phyloP scores from a whole-genome alignment of 192 early-diverging fungal genomes.

The Backusella sp. region DNA sequence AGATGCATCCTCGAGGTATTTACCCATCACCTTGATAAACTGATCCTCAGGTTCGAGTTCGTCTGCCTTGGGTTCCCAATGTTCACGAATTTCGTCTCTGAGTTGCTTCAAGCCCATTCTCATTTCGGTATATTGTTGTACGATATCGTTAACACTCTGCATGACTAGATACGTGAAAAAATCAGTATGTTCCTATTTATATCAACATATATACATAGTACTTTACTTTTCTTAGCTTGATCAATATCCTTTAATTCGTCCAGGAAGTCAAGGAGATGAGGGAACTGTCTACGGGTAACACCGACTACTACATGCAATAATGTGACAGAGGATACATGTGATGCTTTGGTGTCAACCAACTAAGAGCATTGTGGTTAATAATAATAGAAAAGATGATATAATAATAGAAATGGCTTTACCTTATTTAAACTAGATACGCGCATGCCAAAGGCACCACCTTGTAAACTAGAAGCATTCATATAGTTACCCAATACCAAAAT shows the following conservation, averaged over 20 bases:
- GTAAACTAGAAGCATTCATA: constrained; percentile 75
- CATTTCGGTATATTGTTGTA: constrained; percentile 35
- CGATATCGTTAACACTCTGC: constrained; percentile 33
- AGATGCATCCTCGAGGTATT: constrained; percentile 57
- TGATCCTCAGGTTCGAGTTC: constrained; percentile 55
- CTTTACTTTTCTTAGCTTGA: constrained; percentile 56
- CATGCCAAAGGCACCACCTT: constrained; percentile 82
- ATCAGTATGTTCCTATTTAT: neutral
- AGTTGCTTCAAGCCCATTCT: constrained; percentile 41
- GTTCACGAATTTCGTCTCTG: constrained; percentile 35
- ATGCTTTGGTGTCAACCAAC: constrained; percentile 80
- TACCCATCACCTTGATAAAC: constrained; percentile 63
- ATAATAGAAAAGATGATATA: neutral
- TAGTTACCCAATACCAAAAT: constrained; percentile 79
- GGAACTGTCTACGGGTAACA: constrained; percentile 61
- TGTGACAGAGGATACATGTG: constrained; percentile 60
- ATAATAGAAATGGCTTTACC: constrained; percentile 19
- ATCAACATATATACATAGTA: neutral
- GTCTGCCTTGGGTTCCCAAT: constrained; percentile 38
- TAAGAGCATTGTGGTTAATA: constrained; percentile 3
- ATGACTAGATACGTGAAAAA: constrained; percentile 16
- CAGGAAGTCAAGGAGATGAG: constrained; percentile 56
- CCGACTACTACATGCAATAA: constrained; percentile 71
- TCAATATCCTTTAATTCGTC: constrained; percentile 67
- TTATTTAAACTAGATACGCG: constrained; percentile 80